Evolutionary conservation across 176 grass and related monocot species (phyloP).

Genomic region (Alloteropsis semialata): DNA sequence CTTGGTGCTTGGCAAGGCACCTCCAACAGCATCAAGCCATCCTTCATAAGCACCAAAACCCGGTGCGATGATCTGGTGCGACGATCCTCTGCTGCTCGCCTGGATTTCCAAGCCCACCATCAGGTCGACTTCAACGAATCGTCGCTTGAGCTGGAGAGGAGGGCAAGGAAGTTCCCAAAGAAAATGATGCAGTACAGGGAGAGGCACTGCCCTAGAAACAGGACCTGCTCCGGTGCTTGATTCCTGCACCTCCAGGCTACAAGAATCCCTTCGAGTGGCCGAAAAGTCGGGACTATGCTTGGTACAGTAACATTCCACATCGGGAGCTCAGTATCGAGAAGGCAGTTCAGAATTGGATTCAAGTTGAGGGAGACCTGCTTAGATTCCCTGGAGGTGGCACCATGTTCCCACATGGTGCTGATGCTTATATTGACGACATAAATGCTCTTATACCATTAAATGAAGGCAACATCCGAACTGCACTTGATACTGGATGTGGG

Average conservation of each 20-base stretch:
- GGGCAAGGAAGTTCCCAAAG: conserved; percentile 67
- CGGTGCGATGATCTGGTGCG: conserved; percentile 1
- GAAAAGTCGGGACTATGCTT: conserved; percentile 72
- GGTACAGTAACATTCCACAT: conserved; percentile 91
- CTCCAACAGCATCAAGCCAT: conserved; percentile 16
- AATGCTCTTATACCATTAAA: conserved; percentile 58
- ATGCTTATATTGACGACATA: conserved; percentile 87
- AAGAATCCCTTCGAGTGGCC: conserved; percentile 88
- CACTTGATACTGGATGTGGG: conserved; percentile 86
- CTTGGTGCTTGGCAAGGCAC: conserved; percentile 78
- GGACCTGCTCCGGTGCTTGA: conserved; percentile 61
- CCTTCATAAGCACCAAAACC: conserved; percentile 26
- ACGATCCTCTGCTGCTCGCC: not conserved
- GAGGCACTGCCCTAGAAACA: conserved; percentile 70
- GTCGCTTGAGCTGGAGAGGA: conserved; percentile 30
- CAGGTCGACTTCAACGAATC: conserved; percentile 63
- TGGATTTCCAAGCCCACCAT: conserved; percentile 81
- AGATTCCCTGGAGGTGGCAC: conserved; percentile 85
- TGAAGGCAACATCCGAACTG: conserved; percentile 67
- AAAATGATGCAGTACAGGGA: conserved; percentile 73
- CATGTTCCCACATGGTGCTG: conserved; percentile 77
- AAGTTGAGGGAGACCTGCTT: conserved; percentile 66
- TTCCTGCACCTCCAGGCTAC: conserved; percentile 66
- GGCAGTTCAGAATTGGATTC: conserved; percentile 91
- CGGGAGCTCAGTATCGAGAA: conserved; percentile 88